phyloP scores from a whole-genome alignment of 306 rosid genomes.

The Corylus avellana region DNA sequence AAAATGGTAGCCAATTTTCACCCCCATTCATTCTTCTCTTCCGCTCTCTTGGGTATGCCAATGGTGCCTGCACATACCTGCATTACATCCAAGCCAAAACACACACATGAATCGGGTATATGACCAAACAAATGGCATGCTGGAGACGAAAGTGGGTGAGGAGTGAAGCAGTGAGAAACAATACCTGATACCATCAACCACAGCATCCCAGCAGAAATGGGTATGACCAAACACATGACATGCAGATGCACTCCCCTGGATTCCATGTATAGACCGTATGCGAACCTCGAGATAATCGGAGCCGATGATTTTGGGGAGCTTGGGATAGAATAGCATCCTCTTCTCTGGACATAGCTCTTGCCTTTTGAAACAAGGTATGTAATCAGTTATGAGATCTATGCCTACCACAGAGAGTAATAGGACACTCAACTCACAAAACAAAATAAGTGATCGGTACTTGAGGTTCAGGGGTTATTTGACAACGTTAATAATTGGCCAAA shows the following conservation, averaged over 20 bases:
- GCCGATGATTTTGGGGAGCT: constrained; percentile 83
- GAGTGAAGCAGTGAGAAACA: constrained; percentile 5
- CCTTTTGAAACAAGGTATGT: constrained; percentile 43
- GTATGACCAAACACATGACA: constrained; percentile 90
- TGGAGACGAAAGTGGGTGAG: background rate
- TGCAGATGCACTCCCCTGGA: constrained; percentile 48
- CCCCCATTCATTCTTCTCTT: constrained; percentile 92
- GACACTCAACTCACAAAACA: constrained; percentile 3
- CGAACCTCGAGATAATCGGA: constrained; percentile 75
- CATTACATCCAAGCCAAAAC: constrained; percentile 12
- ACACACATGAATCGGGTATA: background rate
- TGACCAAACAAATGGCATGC: background rate
- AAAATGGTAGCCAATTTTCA: constrained; percentile 83
- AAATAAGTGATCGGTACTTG: background rate
- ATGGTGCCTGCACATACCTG: constrained; percentile 88
- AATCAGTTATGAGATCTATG: constrained; percentile 5
- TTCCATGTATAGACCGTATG: constrained; percentile 72
- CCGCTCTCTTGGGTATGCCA: constrained; percentile 87
- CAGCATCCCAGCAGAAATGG: constrained; percentile 82
- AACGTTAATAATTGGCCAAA: background rate
- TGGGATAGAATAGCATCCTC: constrained; percentile 89
- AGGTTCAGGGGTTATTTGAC: background rate
- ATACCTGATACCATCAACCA: constrained; percentile 77
- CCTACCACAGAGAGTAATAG: constrained; percentile 7
- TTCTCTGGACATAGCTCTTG: constrained; percentile 95